Evolutionary conservation across 208 protist genomes (phyloP).

Genomic region (Leishmania arabica): DNA sequence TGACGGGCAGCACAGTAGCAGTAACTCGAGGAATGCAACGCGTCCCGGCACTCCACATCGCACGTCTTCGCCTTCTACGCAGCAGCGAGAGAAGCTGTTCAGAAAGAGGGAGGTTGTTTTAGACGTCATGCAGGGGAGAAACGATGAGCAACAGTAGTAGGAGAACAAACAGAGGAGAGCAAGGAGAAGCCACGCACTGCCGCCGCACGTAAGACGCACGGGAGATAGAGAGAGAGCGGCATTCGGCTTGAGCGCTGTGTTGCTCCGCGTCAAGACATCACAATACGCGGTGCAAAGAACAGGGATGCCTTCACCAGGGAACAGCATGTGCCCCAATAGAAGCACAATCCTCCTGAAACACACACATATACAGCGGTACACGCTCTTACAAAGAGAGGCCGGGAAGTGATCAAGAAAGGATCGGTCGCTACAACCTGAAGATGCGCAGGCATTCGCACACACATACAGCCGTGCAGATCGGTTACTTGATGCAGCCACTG

Average conservation of each 20-base stretch:
- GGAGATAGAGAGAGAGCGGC: neutral
- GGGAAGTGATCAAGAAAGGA: neutral
- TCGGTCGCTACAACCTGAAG: neutral
- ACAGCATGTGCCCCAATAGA: neutral
- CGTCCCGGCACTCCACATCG: neutral
- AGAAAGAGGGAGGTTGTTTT: neutral
- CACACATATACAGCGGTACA: neutral
- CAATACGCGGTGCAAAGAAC: neutral
- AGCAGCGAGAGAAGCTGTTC: neutral
- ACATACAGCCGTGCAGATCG: neutral
- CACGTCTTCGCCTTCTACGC: neutral
- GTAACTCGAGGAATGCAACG: constrained; percentile 1
- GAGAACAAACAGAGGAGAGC: neutral
- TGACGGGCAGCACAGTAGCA: constrained; percentile 6
- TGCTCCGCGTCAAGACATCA: neutral
- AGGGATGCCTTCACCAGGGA: neutral
- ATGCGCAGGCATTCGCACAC: neutral
- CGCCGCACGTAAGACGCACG: too few species aligned
- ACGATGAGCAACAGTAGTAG: neutral
- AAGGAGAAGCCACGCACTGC: too few species aligned
- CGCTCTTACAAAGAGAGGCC: neutral
- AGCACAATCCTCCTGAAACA: neutral
- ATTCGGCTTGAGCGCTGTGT: neutral
- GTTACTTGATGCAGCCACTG: neutral
- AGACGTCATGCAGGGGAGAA: neutral